These are phyloP conservation scores for Hyaloscypha finlandica DNA, from an alignment of 495 filamentous ascomycete genomes.

Conservation along the genomic window DNA sequence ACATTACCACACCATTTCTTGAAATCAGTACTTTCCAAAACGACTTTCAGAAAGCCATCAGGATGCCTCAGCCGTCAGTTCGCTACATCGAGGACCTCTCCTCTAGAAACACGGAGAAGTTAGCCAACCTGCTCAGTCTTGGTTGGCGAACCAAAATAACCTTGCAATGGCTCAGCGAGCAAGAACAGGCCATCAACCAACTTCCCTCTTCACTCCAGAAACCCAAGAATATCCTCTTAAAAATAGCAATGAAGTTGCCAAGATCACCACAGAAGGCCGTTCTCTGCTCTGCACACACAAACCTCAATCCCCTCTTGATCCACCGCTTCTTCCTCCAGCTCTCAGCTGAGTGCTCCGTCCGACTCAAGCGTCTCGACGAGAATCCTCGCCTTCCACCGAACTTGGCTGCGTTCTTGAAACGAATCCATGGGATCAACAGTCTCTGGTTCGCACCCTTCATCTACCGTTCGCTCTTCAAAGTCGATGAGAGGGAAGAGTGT, in stretches of 20 bases:
- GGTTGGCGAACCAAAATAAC: not conserved
- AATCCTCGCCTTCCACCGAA: conserved; percentile 24
- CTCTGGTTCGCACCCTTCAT: conserved; percentile 38
- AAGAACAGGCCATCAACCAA: not conserved
- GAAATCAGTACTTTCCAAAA: not conserved
- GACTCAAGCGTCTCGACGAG: conserved; percentile 31
- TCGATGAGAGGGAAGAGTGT: not conserved
- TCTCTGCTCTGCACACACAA: conserved; percentile 39
- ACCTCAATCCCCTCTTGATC: conserved; percentile 40
- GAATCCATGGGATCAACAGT: conserved; percentile 37
- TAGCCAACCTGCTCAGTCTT: not conserved
- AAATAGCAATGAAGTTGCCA: conserved; percentile 4
- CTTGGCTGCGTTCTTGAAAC: conserved; percentile 34
- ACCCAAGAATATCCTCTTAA: not conserved
- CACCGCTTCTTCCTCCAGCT: conserved; percentile 38
- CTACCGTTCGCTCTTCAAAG: conserved; percentile 29
- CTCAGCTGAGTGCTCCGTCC: conserved; percentile 39
- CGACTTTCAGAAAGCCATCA: not conserved
- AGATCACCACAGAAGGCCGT: conserved; percentile 16
- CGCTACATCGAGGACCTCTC: not conserved
- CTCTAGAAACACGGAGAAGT: not conserved
- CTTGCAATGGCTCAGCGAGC: not conserved
- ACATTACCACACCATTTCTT: not conserved
- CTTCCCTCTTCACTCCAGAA: not conserved
- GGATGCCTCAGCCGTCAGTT: not conserved